phyloP scores from a whole-genome alignment of 148 eudicot genomes.

The Rhododendron ovatum region DNA sequence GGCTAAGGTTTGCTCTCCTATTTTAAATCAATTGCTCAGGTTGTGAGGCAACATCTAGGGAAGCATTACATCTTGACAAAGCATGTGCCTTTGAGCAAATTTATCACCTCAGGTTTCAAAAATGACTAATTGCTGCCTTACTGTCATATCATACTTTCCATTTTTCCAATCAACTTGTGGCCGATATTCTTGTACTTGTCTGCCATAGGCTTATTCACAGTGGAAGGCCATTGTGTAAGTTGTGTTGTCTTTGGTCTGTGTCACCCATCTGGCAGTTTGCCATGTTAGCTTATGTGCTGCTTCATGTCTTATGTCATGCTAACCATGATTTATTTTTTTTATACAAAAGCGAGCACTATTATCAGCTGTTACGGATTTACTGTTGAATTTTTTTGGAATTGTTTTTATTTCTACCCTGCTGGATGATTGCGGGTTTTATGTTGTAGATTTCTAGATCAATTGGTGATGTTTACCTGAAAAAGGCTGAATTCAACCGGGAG shows the following conservation, averaged over 20 bases:
- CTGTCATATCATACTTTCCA: background rate
- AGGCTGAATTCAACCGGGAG: conserved; percentile 71
- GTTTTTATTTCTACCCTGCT: background rate
- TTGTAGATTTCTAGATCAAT: conserved; percentile 68
- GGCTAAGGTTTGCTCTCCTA: background rate
- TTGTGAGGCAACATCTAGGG: background rate
- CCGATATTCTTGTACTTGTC: background rate
- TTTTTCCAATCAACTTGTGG: background rate
- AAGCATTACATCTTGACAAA: background rate
- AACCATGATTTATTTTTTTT: background rate
- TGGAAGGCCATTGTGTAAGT: background rate
- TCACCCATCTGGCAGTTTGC: background rate
- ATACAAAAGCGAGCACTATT: background rate
- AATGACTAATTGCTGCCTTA: background rate
- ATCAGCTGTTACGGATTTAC: background rate
- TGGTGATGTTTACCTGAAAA: conserved; percentile 72
- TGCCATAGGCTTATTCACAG: background rate
- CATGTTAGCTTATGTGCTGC: background rate
- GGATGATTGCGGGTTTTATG: background rate
- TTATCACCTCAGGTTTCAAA: background rate
- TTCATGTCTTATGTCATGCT: background rate
- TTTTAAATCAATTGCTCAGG: background rate
- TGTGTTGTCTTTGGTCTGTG: background rate
- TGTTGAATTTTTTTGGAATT: background rate
- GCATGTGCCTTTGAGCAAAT: background rate